Base-by-base conservation (phyloP, 192 early-diverging fungal genomes). In the Powellomyces hirtus region DNA sequence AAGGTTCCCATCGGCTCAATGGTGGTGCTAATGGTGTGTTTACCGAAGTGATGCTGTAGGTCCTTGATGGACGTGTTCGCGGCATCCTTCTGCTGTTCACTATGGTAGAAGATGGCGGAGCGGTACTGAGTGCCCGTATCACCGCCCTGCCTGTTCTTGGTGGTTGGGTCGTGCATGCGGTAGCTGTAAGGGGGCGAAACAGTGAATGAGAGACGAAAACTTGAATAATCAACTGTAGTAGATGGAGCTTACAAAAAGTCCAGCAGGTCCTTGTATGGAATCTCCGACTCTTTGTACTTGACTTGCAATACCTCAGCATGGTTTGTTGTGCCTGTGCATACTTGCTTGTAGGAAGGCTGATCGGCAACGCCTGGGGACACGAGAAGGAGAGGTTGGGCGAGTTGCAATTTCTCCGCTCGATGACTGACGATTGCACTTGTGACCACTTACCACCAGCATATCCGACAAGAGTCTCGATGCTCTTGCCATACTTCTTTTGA, bases 91-190 rank as follows among this genome's bases (percentile, higher is more conserved):
- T 98, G 95, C 62, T 89, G 84, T 10, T 77, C 78, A 33, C 74
- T 81, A 77, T 94, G 89, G 73, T 90, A 93, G 67, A 92, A 92
- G 64, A 98, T 93, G 13, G 85, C 91, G 2, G 88, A 90, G 14
- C 95, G 82, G 81, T 98, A 90, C 75, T 98, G 96, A 14, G 89
- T 85, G 18, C 96, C 96, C 26, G 71, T 42, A 69, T 98, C 94
- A 35, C 79, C 80, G 3, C 95, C 95, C 65, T 96, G 95, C 0
- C 84, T 76, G 75, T 93, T 90, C n/a, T 84, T 46, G 13, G 90
- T 93, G 1, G 94, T 96, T 1, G 96, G 92, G 70, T 98, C 92
- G 56, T 81, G 79, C 46, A 70, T 73, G 33, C 81, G 76, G 74
- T 75, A 83, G 73, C 71, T 93, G 89, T 70, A 0, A 6, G 37